Base-by-base conservation (phyloP, 2,329 filamentous ascomycete genomes). In the Cladophialophora psammophila region DNA sequence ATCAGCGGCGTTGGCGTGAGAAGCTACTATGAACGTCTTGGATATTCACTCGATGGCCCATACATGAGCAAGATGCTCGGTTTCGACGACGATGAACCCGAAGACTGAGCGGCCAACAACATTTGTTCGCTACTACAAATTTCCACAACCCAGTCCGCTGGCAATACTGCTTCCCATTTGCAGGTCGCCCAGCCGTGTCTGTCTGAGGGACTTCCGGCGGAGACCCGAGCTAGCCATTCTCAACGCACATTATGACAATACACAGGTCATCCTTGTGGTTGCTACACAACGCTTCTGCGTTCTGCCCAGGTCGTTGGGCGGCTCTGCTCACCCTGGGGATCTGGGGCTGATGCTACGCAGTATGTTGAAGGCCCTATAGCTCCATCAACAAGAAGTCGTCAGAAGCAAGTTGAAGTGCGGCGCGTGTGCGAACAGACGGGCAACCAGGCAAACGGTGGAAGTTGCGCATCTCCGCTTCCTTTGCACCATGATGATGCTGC, bases 1-100 rank as follows among this genome's bases (percentile, higher is more conserved):
- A 99, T 99, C 68, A 97, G 93, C n/a, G 95, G 95, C 35, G 94
- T 99, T 7, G 95, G 95, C 12, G 96, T 98, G 18, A 86, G 95
- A 75, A 96, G 92, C 76, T 99, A 99, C 78, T 99, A 99, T 77
- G 90, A 87, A 71, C 94, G 94, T 78, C 85, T 99, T 36, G 95
- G 95, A 1, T 99, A 97, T 81, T 92, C 88, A 84, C 84, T 99
- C 35, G 95, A 99, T 78, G 95, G 95, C 9, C 93, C 92, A 10
- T 97, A 96, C 71, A 92, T 84, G 82, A 84, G 81, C 68, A 84
- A 84, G 75, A 81, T 78, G 77, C 72, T 84, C 57, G 78, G 79
- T 55, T 78, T 78, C 31, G 73, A 80, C 61, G 78, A 80, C 36
- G 79, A 81, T 15, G 70, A 65, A 45, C 75, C 77, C 45, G 77